Base-by-base conservation (phyloP, 805 yeast genomes). In the Saturnispora sanitii region DNA sequence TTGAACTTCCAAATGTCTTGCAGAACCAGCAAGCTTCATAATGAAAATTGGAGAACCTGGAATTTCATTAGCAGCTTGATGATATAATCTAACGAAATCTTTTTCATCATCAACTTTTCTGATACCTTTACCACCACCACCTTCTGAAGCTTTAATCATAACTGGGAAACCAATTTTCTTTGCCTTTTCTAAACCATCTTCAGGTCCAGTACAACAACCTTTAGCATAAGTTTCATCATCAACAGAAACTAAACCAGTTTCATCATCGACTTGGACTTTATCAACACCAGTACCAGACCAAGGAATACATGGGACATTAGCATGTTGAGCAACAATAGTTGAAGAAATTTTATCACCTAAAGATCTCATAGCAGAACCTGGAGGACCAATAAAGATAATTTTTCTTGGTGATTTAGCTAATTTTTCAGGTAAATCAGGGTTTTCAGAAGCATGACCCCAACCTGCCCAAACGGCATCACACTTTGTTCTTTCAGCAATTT, bases 381-480 rank as follows among this genome's bases (percentile, higher is more conserved):
- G 98, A 46, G 99, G 99, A 49, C 99, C 99, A 61, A 92, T 92
- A 57, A 92, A 92, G 42, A 92, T 72, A 54, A 94, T 82, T 56
- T 75, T 83, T 62, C 86, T 82, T 45, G 88, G 86, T 16, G 96
- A 86, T n/a, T 81, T 80, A 13, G 97, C 96, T 60, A 92, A 72
- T 63, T 74, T 77, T 64, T 92, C 98, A 22, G 99, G 99, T 50
- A 92, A 75, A 35, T 68, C 62, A 21, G 99, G 99, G 66, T 94
- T 90, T 68, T 92, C 99, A n/a, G 96, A 85, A 22, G 99, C 99
- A 61, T 94, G 98, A 55, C 99, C 99, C 99, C 99, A 92, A 55
- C 99, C 99, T 27, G 99, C 99, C 99, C 99, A 92, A 44, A 92
- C 99, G 20, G 98, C 99, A 61, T 92, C 95, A 42, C 84, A 96